These are phyloP conservation scores for Candolleomyces eurysporus DNA, from an alignment of 768 basidiomycete genomes.

Conservation along the genomic window DNA sequence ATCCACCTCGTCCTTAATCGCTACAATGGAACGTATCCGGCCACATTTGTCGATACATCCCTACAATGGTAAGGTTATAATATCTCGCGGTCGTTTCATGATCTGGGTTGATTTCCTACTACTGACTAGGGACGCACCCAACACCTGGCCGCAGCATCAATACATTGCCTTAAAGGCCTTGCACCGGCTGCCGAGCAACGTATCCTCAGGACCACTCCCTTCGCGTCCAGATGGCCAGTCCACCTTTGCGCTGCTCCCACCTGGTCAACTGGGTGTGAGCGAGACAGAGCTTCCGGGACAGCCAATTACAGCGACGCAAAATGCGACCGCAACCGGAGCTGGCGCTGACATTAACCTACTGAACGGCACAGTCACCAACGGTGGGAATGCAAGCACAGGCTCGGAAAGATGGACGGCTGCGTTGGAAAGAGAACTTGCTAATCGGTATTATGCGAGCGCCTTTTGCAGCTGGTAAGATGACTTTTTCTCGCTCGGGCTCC, in stretches of 20 bases:
- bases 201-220: slow-evolving; percentile 59
- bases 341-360: slow-evolving; percentile 59
- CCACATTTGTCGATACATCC: slow-evolving; percentile 75
- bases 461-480: slow-evolving; percentile 82
- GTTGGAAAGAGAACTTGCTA: slow-evolving; percentile 72
- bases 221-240: slow-evolving; percentile 48
- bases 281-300: slow-evolving; percentile 75
- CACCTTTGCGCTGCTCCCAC: slow-evolving; percentile 66
- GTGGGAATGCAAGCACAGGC: slow-evolving; percentile 50
- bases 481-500: background rate
- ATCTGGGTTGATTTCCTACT: background rate
- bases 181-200: slow-evolving; percentile 65
- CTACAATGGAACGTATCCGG: slow-evolving; percentile 86
- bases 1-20: slow-evolving; percentile 77
- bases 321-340: slow-evolving; percentile 50
- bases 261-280: slow-evolving; percentile 77
- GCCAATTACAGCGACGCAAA: slow-evolving; percentile 39
- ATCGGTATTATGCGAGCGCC: slow-evolving; percentile 78
- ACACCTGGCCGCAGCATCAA: slow-evolving; percentile 85
- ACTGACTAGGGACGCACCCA: slow-evolving; percentile 71
- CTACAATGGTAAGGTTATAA: slow-evolving; percentile 71
- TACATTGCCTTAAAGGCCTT: slow-evolving; percentile 81
- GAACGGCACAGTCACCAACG: slow-evolving; percentile 59
- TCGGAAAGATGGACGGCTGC: slow-evolving; percentile 66
- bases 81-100: background rate